These are phyloP conservation scores for Physcomitrellopsis africana DNA, from an alignment of 225 moss, liverwort and hornwort genomes.

Conservation along the genomic window DNA sequence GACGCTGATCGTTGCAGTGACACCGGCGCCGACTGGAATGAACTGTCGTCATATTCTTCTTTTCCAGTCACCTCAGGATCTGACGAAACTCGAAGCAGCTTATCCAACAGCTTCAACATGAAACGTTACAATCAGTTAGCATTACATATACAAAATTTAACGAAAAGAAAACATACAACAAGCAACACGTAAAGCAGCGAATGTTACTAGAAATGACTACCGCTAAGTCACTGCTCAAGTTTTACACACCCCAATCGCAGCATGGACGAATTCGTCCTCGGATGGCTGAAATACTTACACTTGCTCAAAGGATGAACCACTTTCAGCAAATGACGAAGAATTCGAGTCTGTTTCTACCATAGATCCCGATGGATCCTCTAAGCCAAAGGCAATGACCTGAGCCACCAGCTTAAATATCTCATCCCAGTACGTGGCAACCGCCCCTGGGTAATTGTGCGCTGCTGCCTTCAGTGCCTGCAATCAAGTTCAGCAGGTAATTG, in stretches of 20 bases:
- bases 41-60: slow-evolving; percentile 50
- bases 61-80: slow-evolving; percentile 49
- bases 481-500: neutral
- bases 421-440: slow-evolving; percentile 58
- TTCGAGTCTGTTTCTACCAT: slow-evolving; percentile 26
- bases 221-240: neutral
- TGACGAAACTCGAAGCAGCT: slow-evolving; percentile 69
- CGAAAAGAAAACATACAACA: neutral
- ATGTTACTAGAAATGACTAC: neutral
- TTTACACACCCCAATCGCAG: slow-evolving; percentile 68
- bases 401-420: slow-evolving; percentile 50
- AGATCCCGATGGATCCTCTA: slow-evolving; percentile 17
- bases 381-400: slow-evolving; percentile 25
- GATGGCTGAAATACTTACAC: slow-evolving; percentile 48
- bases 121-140: slow-evolving; percentile 14
- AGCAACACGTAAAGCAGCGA: neutral
- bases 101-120: slow-evolving; percentile 67
- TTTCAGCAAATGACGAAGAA: slow-evolving; percentile 32
- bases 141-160: neutral
- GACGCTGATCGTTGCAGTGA: slow-evolving; percentile 14
- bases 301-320: slow-evolving; percentile 25
- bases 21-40: slow-evolving; percentile 34
- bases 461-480: slow-evolving; percentile 73
- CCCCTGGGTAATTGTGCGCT: slow-evolving; percentile 60
- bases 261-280: slow-evolving; percentile 70